Base-by-base conservation (phyloP, 140 eudicot genomes). In the Bidens hawaiensis region DNA sequence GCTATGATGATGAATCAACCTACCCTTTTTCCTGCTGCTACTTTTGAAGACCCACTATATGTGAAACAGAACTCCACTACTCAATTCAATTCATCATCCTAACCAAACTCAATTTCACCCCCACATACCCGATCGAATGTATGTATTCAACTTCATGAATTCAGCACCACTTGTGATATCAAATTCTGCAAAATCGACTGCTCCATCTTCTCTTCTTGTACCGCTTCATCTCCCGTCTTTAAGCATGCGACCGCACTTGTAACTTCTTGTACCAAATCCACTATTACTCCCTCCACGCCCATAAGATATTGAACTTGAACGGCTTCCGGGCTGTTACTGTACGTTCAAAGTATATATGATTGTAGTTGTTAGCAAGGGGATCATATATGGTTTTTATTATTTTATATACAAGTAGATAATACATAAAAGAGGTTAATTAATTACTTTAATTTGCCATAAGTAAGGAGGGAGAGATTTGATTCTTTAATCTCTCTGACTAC, bases 271-370 rank as follows among this genome's bases (percentile, higher is more conserved):
- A 90, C 96, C 53, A 84, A 68, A 74, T 90, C 97, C 0, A 90
- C 96, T 12, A 90, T 90, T 54, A 86, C 96, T 2, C 94, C 98
- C 4, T 90, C 89, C 0, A 90, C 96, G 2, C 96, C 97, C 96
- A 90, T 87, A 33, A 90, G 75, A 63, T 87, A 80, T 63, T 90
- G 97, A 76, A 84, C 69, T 47, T 84, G 90, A 26, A 90, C 96
- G 1, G 97, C 94, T 66, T 90, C 97, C 3, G 88, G 69, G 69
- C 84, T 85, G 60, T 87, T 90, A 69, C 97, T 89, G 81, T n/a
- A n/a, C n/a, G 81, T 26, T 64, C 5, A 48, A 25, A 18, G 22
- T 18, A 18, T 25, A 50, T 50, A 9, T 22, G 57, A 50, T 50
- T 21, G 4, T 50, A 13, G n/a, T n/a, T n/a, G n/a, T n/a, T n/a